Percentiles rank a stretch among this genome's conserved stretches.
Conservation (phyloP, 352 stramenopile species). For the Globisporangium polare region DNA sequence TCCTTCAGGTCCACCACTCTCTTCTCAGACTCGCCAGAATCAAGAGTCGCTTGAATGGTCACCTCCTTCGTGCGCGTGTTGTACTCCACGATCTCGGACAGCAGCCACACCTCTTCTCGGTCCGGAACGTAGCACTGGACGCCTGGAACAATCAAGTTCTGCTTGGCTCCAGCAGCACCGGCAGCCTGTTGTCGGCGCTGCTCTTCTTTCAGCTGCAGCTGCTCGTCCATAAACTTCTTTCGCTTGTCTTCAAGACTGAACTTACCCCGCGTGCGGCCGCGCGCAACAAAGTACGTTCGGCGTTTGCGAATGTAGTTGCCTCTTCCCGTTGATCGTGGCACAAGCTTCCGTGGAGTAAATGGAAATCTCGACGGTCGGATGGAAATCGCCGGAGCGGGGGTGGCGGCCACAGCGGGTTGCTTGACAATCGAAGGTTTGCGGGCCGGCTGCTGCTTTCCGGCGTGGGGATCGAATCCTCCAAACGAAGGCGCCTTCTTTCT, state of each 20-base stretch:
- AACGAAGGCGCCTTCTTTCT: slow-evolving; percentile 21
- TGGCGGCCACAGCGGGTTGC: slow-evolving; percentile 8
- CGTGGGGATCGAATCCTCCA: slow-evolving; percentile 27
- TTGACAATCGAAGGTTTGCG: slow-evolving; percentile 4
- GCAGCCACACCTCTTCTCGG: slow-evolving; percentile 82
- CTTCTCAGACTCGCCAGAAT: slow-evolving; percentile 55
- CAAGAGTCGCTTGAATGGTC: slow-evolving; percentile 69
- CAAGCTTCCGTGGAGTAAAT: slow-evolving; percentile 45
- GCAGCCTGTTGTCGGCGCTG: slow-evolving; percentile 56
- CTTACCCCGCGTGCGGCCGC: slow-evolving; percentile 32
- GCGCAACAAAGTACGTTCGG: slow-evolving; percentile 63
- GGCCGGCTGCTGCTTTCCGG: background rate
- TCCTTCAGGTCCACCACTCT: slow-evolving; percentile 82
- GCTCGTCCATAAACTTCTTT: slow-evolving; percentile 79
- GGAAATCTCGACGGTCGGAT: slow-evolving; percentile 27
- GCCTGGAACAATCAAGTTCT: slow-evolving; percentile 84
- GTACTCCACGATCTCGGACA: slow-evolving; percentile 81
- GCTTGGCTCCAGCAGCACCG: slow-evolving; percentile 56
- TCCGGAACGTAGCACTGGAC: slow-evolving; percentile 89
- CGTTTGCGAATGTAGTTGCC: slow-evolving; percentile 72
- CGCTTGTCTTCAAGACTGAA: slow-evolving; percentile 86
- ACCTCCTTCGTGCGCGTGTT: slow-evolving; percentile 80
- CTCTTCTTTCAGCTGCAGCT: slow-evolving; percentile 78
- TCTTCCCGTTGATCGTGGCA: slow-evolving; percentile 57
- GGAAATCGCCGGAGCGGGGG: background rate